Evolutionary conservation across 768 basidiomycete species (phyloP).

Genomic region (Boletus sp.): DNA sequence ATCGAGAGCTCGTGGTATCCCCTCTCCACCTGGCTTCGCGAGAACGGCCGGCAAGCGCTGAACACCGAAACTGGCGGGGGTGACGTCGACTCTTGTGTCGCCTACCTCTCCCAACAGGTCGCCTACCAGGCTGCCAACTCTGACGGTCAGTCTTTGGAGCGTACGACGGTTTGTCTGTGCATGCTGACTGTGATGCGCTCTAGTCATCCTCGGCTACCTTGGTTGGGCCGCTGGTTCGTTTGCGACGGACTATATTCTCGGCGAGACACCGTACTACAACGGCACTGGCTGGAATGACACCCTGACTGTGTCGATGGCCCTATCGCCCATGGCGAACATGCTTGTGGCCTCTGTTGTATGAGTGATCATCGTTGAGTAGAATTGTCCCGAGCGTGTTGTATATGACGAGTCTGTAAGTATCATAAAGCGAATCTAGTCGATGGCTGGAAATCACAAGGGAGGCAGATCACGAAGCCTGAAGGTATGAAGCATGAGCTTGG

Average conservation of each 20-base stretch:
- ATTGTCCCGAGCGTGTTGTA: neutral
- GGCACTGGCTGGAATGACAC: constrained; percentile 38
- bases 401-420: neutral
- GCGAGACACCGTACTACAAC: constrained; percentile 31
- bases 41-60: constrained; percentile 51
- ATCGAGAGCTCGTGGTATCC: constrained; percentile 45
- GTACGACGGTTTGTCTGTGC: neutral
- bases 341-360: constrained; percentile 8
- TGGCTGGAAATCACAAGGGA: neutral
- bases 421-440: neutral
- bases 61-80: constrained; percentile 64
- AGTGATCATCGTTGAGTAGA: neutral
- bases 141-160: constrained; percentile 38
- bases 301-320: constrained; percentile 35
- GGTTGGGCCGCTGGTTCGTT: constrained; percentile 65
- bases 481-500: neutral
- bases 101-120: constrained; percentile 45
- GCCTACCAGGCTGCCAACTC: constrained; percentile 46
- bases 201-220: constrained; percentile 53
- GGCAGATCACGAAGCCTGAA: neutral
- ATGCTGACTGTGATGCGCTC: neutral
- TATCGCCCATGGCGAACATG: constrained; percentile 19
- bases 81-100: constrained; percentile 45
- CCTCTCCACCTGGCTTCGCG: constrained; percentile 49
- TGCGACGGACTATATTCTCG: constrained; percentile 34